phyloP scores from a whole-genome alignment of 768 basidiomycete species.

The Leccinum pellstonianum region DNA sequence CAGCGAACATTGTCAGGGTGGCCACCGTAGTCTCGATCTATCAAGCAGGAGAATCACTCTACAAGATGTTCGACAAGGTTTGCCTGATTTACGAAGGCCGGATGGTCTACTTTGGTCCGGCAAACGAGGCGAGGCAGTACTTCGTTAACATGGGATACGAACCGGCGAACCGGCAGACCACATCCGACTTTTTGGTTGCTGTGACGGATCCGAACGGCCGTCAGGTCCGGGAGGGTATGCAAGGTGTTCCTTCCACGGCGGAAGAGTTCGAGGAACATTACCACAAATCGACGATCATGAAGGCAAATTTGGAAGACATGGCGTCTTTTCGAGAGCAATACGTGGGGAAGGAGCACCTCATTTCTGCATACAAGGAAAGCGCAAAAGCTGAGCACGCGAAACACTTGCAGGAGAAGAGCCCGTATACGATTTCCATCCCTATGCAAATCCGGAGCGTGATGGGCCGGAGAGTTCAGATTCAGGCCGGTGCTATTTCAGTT shows the following conservation, averaged over 20 bases:
- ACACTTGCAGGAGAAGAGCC: slow-evolving; percentile 41
- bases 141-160: slow-evolving; percentile 58
- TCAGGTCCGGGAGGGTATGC: slow-evolving; percentile 36
- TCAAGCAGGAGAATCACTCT: slow-evolving; percentile 75
- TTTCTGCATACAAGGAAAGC: slow-evolving; percentile 46
- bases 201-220: slow-evolving; percentile 68
- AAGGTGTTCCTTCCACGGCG: slow-evolving; percentile 42
- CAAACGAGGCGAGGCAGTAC: slow-evolving; percentile 52
- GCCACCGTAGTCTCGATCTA: slow-evolving; percentile 81
- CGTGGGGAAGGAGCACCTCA: slow-evolving; percentile 44
- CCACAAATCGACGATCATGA: slow-evolving; percentile 38
- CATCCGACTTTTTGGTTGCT: slow-evolving; percentile 57
- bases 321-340: slow-evolving; percentile 44
- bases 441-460: slow-evolving; percentile 50
- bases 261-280: slow-evolving; percentile 57
- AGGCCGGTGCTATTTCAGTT: slow-evolving; percentile 38
- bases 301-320: slow-evolving; percentile 47
- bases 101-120: slow-evolving; percentile 61
- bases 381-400: slow-evolving; percentile 53
- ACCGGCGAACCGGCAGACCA: slow-evolving; percentile 57
- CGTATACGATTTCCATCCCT: slow-evolving; percentile 49
- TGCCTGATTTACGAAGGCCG: slow-evolving; percentile 59
- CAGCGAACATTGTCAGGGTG: slow-evolving; percentile 52
- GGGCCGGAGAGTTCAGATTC: slow-evolving; percentile 45
- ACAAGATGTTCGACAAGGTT: slow-evolving; percentile 69